These are phyloP conservation scores for Crithidia thermophila DNA, from an alignment of 208 protist genomes.

Conservation along the genomic window DNA sequence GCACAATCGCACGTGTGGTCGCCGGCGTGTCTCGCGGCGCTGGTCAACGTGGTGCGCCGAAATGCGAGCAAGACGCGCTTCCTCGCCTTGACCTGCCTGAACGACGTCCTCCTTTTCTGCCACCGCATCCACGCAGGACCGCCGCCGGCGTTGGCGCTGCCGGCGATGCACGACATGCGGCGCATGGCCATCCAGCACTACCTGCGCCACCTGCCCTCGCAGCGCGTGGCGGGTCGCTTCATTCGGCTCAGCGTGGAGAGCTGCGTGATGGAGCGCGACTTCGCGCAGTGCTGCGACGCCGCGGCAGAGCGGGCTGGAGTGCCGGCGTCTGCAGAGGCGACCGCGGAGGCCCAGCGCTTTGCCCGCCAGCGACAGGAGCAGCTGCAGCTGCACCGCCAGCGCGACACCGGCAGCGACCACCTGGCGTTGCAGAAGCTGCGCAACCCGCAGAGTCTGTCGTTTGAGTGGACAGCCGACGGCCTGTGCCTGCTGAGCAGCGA, in stretches of 20 bases:
- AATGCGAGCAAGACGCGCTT: conserved; percentile 83
- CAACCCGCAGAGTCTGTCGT: conserved; percentile 56
- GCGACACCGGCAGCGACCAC: conserved; percentile 53
- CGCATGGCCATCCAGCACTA: conserved; percentile 81
- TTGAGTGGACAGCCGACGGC: conserved; percentile 79
- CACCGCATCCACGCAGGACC: conserved; percentile 41
- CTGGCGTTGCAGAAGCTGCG: conserved; percentile 65
- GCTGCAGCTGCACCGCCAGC: conserved; percentile 59
- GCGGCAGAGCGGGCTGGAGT: not conserved
- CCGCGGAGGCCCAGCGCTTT: conserved; percentile 48
- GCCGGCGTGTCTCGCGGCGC: conserved; percentile 50
- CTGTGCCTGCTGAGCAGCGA: conserved; percentile 66
- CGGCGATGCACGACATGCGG: conserved; percentile 35
- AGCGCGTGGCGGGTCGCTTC: conserved; percentile 60
- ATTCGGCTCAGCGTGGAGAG: conserved; percentile 72
- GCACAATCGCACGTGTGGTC: conserved; percentile 33
- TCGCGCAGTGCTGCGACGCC: conserved; percentile 52
- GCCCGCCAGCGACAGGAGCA: conserved; percentile 65
- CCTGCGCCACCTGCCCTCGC: conserved; percentile 35
- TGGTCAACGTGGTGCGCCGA: conserved; percentile 38
- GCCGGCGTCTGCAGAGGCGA: too few relatives aligned
- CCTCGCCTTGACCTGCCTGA: conserved; percentile 68
- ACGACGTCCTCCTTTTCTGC: conserved; percentile 65
- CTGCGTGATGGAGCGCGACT: conserved; percentile 72
- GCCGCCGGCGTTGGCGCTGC: conserved; percentile 28